Evolutionary conservation across 2,329 filamentous ascomycete genomes (phyloP).

Genomic region (Chaetomiaceae sp.): DNA sequence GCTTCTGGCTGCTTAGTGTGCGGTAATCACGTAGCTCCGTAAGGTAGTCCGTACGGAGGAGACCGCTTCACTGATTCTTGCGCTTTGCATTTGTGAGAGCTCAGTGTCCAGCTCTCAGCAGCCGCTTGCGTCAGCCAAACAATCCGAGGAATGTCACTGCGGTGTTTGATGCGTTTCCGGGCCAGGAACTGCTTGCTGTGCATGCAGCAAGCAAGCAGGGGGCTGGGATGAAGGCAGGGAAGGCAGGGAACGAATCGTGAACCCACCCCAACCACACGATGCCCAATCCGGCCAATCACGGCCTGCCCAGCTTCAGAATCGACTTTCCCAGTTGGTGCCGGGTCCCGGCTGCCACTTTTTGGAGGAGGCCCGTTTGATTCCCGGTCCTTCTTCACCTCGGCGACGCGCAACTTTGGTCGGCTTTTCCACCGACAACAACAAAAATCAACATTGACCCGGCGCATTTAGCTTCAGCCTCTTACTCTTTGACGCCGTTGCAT

Average conservation of each 20-base stretch:
- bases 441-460: background rate
- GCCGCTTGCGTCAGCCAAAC: no score
- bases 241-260: background rate
- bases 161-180: no score
- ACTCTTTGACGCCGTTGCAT: background rate
- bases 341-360: background rate
- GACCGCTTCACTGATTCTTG: no score
- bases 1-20: no score
- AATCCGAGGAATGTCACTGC: no score
- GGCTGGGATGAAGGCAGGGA: background rate
- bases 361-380: slow-evolving; percentile 1
- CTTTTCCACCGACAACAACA: slow-evolving; percentile 5
- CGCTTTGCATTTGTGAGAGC: no score
- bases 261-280: background rate
- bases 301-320: background rate
- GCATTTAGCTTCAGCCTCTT: background rate
- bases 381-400: background rate
- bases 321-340: slow-evolving; percentile 5
- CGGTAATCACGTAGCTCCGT: no score
- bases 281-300: slow-evolving; percentile 1
- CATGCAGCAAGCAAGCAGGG: background rate
- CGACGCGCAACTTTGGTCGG: background rate
- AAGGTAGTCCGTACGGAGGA: no score
- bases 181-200: no score
- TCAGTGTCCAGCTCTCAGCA: no score